Evolutionary conservation across 1,139 yeast genomes (phyloP), one percentile per base, ranked within the genome.

Genomic region (Geotrichum aggregatum): DNA sequence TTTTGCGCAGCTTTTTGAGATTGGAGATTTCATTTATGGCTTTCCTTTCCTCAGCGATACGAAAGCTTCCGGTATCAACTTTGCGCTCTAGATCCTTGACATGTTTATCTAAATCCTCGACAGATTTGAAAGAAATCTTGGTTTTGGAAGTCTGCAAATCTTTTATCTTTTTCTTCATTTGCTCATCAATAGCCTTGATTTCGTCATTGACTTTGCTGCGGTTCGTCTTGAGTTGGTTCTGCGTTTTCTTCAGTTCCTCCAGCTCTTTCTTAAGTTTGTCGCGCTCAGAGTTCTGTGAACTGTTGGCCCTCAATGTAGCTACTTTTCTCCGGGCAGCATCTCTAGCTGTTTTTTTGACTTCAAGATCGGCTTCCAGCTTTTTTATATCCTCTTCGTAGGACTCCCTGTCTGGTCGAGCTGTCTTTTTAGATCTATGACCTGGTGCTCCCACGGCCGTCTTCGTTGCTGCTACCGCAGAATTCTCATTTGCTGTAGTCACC

Each of bases 11-110:
- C 73, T 87, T 88, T 71, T 94, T 84, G 69, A 92, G 79, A 50
- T 83, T 73, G 52, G 91, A 79, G 77, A 89, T 87, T 72, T 92
- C 98, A 72, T 86, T 86, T 63, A 92, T 82, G 61, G 76, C 74
- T 68, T 83, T 79, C 75, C 89, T 84, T 77, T 94, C 99, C 59
- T 92, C 96, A 52, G 91, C 98, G 66, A 94, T 80, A 65, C 88
- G 82, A 69, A 94, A 76, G 51, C 77, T 74, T 56, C 98, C 98
- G 51, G 87, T 73, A 24, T 92, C 97, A 64, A 88, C 79, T 66
- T 77, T 75, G 59, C 72, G 70, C 69, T 91, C 80, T 71, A 84
- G 81, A 14, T 54, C 54, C 55, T 76, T 74, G 65, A 88, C 95
- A 62, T 91, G 85, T 16, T 22, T 33, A 28, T 50, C 50, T 13